These are phyloP conservation scores for Boletellus sp. DNA, from an alignment of 768 basidiomycete species.

Conservation along the genomic window DNA sequence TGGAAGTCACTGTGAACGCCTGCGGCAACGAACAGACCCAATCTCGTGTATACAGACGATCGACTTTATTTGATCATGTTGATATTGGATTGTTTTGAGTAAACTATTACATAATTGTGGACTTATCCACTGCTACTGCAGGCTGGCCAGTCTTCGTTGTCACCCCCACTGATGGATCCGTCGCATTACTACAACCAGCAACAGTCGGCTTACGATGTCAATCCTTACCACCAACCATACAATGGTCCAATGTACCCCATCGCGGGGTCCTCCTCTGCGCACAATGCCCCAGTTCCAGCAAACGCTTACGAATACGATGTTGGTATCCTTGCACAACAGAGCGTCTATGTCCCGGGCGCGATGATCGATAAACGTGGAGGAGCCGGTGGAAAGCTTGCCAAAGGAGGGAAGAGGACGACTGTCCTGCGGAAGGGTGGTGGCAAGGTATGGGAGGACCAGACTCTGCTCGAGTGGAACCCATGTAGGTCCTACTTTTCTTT, in stretches of 20 bases:
- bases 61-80: constrained; percentile 28
- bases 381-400: constrained; percentile 79
- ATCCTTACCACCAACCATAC: constrained; percentile 81
- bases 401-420: constrained; percentile 89
- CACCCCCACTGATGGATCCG: constrained; percentile 24
- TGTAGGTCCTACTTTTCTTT: constrained; percentile 47
- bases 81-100: constrained; percentile 14
- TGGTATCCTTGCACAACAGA: constrained; percentile 85
- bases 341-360: constrained; percentile 88
- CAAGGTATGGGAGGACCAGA: constrained; percentile 98
- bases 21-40: constrained; percentile 24
- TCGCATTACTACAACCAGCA: constrained; percentile 49
- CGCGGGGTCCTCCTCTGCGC: constrained; percentile 60
- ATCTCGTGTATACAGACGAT: constrained; percentile 10
- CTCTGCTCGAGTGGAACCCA: constrained; percentile 95
- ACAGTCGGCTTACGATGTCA: constrained; percentile 57
- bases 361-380: constrained; percentile 87
- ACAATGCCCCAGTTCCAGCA: constrained; percentile 76
- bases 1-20: constrained; percentile 35
- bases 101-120: constrained; percentile 15
- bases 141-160: not conserved
- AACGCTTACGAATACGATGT: constrained; percentile 94
- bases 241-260: constrained; percentile 69
- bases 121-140: not conserved
- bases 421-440: constrained; percentile 94